Percentiles rank a stretch among this genome's conserved stretches.
These are phyloP conservation scores for Leishmania amazonensis DNA, from an alignment of 208 protist species.

Conservation along the genomic window DNA sequence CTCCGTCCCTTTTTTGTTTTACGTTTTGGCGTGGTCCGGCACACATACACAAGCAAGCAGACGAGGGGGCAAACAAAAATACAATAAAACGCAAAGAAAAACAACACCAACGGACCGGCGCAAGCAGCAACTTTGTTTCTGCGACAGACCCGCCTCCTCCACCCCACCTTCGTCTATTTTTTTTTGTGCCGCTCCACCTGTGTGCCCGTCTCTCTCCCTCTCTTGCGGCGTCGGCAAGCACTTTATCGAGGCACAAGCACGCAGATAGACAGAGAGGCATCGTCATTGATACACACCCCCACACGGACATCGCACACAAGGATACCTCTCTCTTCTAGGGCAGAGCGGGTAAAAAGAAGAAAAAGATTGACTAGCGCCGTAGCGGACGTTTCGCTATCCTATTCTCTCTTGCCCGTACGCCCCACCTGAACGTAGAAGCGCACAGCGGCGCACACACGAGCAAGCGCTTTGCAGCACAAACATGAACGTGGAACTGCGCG, in stretches of 20 bases:
- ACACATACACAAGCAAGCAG: neutral
- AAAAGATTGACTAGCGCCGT: neutral
- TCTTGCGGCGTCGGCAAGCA: neutral
- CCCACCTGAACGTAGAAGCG: neutral
- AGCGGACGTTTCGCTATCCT: neutral
- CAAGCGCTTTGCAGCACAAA: conserved; percentile 3
- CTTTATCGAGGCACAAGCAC: neutral
- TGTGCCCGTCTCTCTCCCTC: neutral
- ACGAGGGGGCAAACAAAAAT: neutral
- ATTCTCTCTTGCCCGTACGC: neutral
- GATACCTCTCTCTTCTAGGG: neutral
- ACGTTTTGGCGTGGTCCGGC: neutral
- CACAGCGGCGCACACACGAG: neutral
- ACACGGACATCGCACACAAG: neutral
- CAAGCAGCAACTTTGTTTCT: neutral
- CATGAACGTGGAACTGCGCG: conserved; percentile 92
- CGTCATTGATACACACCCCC: neutral
- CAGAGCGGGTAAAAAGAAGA: too few relatives aligned
- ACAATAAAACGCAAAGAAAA: too few relatives aligned
- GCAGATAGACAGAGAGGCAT: neutral
- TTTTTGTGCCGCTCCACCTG: neutral
- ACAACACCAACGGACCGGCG: neutral
- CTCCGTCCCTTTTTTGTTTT: neutral
- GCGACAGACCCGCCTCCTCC: neutral
- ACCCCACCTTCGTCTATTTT: neutral